phyloP scores from a whole-genome alignment of 352 stramenopile species.

The Elongisporangium prolatum region DNA sequence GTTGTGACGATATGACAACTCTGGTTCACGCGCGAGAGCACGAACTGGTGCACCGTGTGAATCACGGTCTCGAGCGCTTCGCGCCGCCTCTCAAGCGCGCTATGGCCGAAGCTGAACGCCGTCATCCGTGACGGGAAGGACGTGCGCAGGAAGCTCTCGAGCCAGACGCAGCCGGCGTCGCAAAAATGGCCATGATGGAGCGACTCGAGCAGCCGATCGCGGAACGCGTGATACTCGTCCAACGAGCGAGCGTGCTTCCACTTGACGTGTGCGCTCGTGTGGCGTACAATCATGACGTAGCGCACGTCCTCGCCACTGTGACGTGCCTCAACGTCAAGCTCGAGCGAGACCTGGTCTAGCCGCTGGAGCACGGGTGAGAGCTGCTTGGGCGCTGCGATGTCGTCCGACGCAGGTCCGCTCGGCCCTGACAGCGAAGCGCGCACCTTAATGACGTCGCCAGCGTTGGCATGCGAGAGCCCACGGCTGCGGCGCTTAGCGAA shows the following conservation, averaged over 20 bases:
- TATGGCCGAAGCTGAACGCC: constrained; percentile 13
- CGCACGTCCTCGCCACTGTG: constrained; percentile 29
- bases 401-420: not conserved
- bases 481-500: not conserved
- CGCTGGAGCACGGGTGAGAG: constrained; percentile 10
- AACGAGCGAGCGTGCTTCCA: constrained; percentile 40
- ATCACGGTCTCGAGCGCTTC: constrained; percentile 32
- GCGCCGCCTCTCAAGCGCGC: constrained; percentile 22
- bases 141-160: constrained; percentile 41
- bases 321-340: constrained; percentile 14
- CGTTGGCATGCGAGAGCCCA: not conserved
- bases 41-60: constrained; percentile 27
- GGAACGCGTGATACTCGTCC: constrained; percentile 40
- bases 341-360: constrained; percentile 28
- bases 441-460: not conserved
- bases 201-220: constrained; percentile 21
- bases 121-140: constrained; percentile 26
- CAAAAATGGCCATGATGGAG: constrained; percentile 58
- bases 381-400: not conserved
- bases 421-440: not conserved
- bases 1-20: constrained; percentile 25
- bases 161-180: constrained; percentile 39
- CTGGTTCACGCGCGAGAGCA: constrained; percentile 36
- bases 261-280: constrained; percentile 15
- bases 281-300: constrained; percentile 41